phyloP scores from a whole-genome alignment of 768 basidiomycete species.

The Podaxis mareebaensis region DNA sequence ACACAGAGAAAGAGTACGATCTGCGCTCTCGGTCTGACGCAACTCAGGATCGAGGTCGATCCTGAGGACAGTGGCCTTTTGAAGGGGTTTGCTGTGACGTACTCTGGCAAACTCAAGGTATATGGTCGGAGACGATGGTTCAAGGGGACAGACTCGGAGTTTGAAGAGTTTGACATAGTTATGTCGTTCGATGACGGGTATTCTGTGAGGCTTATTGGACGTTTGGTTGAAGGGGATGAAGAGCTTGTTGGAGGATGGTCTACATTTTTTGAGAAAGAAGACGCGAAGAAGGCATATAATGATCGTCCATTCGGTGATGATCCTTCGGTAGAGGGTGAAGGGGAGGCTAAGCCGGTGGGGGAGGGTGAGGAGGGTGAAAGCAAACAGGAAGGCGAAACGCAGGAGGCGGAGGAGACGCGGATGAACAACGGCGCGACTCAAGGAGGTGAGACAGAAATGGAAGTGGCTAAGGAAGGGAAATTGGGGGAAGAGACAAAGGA shows the following conservation, averaged over 20 bases:
- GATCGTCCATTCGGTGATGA: not conserved
- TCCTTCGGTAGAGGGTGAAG: not conserved
- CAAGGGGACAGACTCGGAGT: not conserved
- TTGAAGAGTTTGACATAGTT: constrained; percentile 7
- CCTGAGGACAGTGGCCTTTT: not conserved
- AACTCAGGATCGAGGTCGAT: constrained; percentile 3
- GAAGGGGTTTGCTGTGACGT: not conserved
- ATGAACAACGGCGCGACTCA: not conserved
- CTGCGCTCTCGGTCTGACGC: constrained; percentile 1
- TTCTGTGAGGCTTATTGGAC: constrained; percentile 12
- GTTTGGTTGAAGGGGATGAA: constrained; percentile 1
- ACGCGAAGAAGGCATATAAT: not conserved
- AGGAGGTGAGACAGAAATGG: not conserved
- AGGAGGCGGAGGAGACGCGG: not conserved
- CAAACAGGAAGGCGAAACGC: no score
- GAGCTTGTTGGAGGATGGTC: constrained; percentile 9
- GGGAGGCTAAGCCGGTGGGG: not conserved
- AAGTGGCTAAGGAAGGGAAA: not conserved
- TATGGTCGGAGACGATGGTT: not conserved
- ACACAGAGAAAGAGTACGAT: not conserved
- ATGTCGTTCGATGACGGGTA: constrained; percentile 14
- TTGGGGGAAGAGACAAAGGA: not conserved
- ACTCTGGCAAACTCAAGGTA: not conserved
- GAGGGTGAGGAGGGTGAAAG: not conserved
- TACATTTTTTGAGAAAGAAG: not conserved